Evolutionary conservation across 2,329 filamentous ascomycete genomes (phyloP).

Genomic region (Juglanconis sp.): DNA sequence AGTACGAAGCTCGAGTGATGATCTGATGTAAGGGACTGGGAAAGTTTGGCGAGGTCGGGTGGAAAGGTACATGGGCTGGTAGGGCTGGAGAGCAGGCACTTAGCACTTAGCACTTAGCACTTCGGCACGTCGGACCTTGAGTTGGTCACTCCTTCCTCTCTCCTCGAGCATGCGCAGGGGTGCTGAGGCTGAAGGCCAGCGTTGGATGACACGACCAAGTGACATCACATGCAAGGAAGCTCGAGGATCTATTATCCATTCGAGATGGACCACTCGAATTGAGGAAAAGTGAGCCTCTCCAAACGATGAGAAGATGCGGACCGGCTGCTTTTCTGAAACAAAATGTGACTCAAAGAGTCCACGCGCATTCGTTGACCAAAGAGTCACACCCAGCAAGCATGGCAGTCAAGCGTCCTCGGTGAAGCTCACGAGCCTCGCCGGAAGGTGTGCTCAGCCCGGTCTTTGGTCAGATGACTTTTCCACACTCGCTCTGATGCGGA

Average conservation of each 20-base stretch:
- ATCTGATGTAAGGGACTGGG: too few species aligned
- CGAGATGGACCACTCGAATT: not conserved
- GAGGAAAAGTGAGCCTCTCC: not conserved
- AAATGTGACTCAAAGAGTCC: constrained; percentile 2
- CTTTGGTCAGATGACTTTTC: not conserved
- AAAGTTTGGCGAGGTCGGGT: not conserved
- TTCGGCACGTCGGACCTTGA: too few species aligned
- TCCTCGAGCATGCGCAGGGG: not conserved
- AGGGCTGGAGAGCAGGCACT: not conserved
- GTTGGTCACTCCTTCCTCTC: constrained; percentile 3
- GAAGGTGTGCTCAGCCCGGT: too few species aligned
- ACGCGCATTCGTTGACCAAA: too few species aligned
- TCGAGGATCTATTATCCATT: not conserved
- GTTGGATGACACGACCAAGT: constrained; percentile 8
- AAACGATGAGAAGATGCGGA: not conserved
- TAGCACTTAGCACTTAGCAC: too few species aligned
- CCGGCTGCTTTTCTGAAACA: not conserved
- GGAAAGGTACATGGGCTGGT: not conserved
- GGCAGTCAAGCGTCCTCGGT: not conserved
- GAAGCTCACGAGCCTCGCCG: not conserved
- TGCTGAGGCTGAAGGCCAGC: not conserved
- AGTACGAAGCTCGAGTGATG: not conserved
- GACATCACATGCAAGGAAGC: constrained; percentile 2
- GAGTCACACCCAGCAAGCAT: not conserved
- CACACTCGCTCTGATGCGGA: not conserved